These are phyloP conservation scores for Xylaria sp. DNA, from an alignment of 2,329 filamentous ascomycete genomes.

Conservation along the genomic window DNA sequence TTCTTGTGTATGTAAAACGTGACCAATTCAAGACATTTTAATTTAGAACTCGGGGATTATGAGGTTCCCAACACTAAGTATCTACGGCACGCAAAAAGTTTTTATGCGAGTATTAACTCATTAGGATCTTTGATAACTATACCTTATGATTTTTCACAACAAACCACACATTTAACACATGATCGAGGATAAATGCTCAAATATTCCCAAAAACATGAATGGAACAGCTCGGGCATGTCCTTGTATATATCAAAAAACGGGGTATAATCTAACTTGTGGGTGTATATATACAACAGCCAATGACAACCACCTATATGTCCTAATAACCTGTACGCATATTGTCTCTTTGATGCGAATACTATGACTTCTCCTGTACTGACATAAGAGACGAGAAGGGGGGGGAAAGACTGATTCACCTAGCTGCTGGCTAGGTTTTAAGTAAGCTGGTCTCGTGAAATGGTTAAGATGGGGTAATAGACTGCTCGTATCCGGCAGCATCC, in stretches of 20 bases:
- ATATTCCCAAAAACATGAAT: too few species aligned
- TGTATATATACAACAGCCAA: conserved; percentile 23
- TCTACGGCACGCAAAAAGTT: too few species aligned
- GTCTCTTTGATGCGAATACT: neutral
- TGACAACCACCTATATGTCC: conserved; percentile 17
- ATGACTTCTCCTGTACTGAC: neutral
- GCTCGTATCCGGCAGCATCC: neutral
- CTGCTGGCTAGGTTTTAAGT: neutral
- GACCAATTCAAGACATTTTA: conserved; percentile 32
- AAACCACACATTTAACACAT: neutral
- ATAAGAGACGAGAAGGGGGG: neutral
- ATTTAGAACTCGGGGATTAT: neutral
- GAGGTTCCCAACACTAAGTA: too few species aligned
- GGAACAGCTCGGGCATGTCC: neutral
- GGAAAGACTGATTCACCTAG: neutral
- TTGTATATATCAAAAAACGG: conserved; percentile 28
- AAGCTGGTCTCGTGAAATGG: neutral
- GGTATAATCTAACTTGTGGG: conserved; percentile 32
- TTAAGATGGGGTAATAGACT: neutral
- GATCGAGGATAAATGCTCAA: neutral
- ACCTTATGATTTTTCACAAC: neutral
- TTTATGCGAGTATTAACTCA: too few species aligned
- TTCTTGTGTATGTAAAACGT: conserved; percentile 38
- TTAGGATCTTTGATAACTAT: neutral
- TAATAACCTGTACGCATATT: conserved; percentile 20